These are phyloP conservation scores for Pseudogymnoascus sp. DNA, from an alignment of 2,329 filamentous ascomycete genomes.

Conservation along the genomic window DNA sequence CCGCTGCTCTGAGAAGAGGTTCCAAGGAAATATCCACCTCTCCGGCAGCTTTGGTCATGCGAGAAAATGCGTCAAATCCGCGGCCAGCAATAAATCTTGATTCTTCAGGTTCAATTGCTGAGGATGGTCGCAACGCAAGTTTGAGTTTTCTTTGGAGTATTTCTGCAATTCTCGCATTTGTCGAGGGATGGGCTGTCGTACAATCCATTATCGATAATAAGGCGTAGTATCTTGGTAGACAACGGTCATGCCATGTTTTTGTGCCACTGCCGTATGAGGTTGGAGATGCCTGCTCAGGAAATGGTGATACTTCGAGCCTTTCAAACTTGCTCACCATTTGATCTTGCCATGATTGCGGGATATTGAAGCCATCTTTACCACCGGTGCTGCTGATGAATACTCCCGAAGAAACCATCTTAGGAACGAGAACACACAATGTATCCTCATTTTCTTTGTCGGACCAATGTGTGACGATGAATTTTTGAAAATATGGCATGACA, in stretches of 20 bases:
- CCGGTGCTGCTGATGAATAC: slow-evolving; percentile 44
- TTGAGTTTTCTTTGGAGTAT: slow-evolving; percentile 58
- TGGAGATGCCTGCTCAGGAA: slow-evolving; percentile 50
- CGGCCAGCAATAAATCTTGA: slow-evolving; percentile 66
- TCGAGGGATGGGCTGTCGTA: slow-evolving; percentile 56
- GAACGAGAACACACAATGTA: slow-evolving; percentile 59
- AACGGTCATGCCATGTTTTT: slow-evolving; percentile 52
- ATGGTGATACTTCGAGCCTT: slow-evolving; percentile 52
- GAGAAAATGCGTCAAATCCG: slow-evolving; percentile 64
- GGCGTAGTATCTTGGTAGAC: slow-evolving; percentile 59
- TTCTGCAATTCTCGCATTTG: slow-evolving; percentile 56
- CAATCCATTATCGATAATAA: slow-evolving; percentile 55
- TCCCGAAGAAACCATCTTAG: slow-evolving; percentile 49
- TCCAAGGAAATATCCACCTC: slow-evolving; percentile 53
- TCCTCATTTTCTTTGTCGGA: slow-evolving; percentile 55
- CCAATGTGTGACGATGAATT: slow-evolving; percentile 65
- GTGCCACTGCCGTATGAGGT: slow-evolving; percentile 49
- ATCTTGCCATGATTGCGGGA: slow-evolving; percentile 63
- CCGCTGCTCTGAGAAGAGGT: slow-evolving; percentile 55
- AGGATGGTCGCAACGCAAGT: slow-evolving; percentile 53
- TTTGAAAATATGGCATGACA: slow-evolving; percentile 74
- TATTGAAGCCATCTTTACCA: slow-evolving; percentile 44
- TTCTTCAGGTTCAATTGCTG: slow-evolving; percentile 49
- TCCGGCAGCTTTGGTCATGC: slow-evolving; percentile 51
- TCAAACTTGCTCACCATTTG: slow-evolving; percentile 64